Evolutionary conservation across 345 rosid species (phyloP), one percentile per base, ranked within the genome.

Genomic region (Mallotus nudiflorus): DNA sequence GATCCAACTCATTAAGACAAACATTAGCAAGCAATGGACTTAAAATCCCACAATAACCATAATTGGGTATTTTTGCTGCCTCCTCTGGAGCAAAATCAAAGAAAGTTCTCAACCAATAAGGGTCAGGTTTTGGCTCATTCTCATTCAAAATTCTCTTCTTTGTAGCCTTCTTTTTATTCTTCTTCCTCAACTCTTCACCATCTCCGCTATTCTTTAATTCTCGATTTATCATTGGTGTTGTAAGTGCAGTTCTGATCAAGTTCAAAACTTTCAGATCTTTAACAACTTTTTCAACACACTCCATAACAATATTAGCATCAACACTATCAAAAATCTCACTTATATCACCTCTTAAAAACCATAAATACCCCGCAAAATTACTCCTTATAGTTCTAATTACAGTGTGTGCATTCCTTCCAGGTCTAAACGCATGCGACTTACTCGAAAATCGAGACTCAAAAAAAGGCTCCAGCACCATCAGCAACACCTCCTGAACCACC

Each of bases 91-190:
- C 89, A 75, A 92, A 95, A 64, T 80, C 77, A 49, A 82, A 92
- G 82, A 95, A 95, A 11, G 94, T 89, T 72, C 98, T 79, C 75
- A 92, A 71, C 99, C 99, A 92, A 64, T 88, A 95, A 1, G 98
- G 99, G 80, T 95, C 99, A 1, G 98, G 99, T 68, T 92, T 95
- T 0, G 98, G 97, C 80, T 95, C 98, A 66, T 89, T 86, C 10
- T 85, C 91, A 20, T 70, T 87, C 82, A 92, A 76, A 70, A 95
- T 83, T 83, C 76, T 92, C 84, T 90, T 92, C 75, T 82, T 90
- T 6, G 88, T 90, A 65, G 86, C 81, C 42, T 66, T 73, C 81
- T 80, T 83, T 73, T 62, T 77, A 19, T 73, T 73, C 56, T 69
- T 77, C 72, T 75, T 85, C 19, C 82, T 82, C 80, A 69, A 78